Conservation (phyloP, 257 asterid species). For the Petunia axillaris region DNA sequence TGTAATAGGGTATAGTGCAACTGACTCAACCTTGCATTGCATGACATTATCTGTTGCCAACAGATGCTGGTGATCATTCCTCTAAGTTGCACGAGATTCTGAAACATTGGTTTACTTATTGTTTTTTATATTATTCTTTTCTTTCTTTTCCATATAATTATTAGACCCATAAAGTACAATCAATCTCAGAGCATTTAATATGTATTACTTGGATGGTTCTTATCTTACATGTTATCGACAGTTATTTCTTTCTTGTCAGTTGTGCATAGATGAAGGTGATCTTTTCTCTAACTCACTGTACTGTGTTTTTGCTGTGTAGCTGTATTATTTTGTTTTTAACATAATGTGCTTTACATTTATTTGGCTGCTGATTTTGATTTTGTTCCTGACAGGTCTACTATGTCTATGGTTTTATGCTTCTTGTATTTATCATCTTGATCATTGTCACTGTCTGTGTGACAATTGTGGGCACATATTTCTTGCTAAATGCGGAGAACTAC, state of each 20-base stretch:
- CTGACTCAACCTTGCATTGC: neutral
- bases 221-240: neutral
- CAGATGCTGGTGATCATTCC: neutral
- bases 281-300: too few species aligned
- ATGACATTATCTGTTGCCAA: neutral
- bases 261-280: too few species aligned
- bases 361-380: neutral
- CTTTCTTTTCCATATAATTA: neutral
- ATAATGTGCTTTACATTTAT: neutral
- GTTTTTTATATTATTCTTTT: neutral
- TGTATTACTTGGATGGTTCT: neutral
- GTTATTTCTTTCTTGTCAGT: neutral
- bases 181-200: conserved; percentile 10
- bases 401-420: conserved; percentile 85
- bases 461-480: conserved; percentile 86
- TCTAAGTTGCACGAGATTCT: conserved; percentile 7
- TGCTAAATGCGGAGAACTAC: conserved; percentile 85
- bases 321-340: neutral
- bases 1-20: conserved; percentile 6
- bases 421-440: conserved; percentile 76
- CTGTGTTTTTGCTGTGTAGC: neutral
- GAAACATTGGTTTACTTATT: neutral
- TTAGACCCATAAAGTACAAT: neutral
- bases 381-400: conserved; percentile 64
- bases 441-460: conserved; percentile 86